Percentiles rank a stretch among this genome's conserved stretches.
Evolutionary conservation across 2,329 filamentous ascomycete genomes (phyloP).

Genomic region (Colletotrichum neosansevieriae): DNA sequence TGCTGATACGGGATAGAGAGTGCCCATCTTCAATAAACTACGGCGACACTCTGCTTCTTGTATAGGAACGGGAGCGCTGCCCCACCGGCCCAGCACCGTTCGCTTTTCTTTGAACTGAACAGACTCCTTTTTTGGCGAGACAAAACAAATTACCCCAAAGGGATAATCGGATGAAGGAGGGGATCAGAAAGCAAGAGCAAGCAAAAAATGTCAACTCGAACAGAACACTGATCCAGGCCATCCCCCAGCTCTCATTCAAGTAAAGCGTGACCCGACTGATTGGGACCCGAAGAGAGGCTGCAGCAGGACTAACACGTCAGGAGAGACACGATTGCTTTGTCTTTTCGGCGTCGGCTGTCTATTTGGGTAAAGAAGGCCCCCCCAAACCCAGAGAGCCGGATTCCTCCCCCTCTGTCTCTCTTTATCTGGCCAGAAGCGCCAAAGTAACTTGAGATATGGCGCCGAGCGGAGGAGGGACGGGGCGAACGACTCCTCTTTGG

Average conservation of each 20-base stretch:
- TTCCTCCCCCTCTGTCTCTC: not conserved
- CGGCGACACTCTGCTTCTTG: conserved; percentile 15
- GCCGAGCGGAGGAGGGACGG: conserved; percentile 5
- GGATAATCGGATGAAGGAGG: not conserved
- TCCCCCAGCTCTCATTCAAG: not conserved
- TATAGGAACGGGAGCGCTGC: not conserved
- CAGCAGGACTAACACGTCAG: conserved; percentile 36
- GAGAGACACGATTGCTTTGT: conserved; percentile 38
- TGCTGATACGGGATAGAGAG: conserved; percentile 6
- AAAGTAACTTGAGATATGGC: conserved; percentile 35
- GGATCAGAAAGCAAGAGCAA: not conserved
- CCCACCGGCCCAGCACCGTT: conserved; percentile 3
- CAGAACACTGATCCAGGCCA: conserved; percentile 21
- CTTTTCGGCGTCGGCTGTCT: not conserved
- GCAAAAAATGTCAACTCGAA: conserved; percentile 17
- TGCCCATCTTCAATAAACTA: not conserved
- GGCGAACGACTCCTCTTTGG: conserved; percentile 12
- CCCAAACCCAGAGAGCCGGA: conserved; percentile 29
- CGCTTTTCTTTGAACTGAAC: conserved; percentile 28
- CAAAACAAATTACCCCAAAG: conserved; percentile 30
- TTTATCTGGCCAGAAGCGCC: conserved; percentile 24
- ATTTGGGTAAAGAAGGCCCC: conserved; percentile 10
- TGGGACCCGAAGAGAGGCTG: conserved; percentile 28
- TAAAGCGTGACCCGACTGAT: conserved; percentile 21
- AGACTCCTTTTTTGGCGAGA: conserved; percentile 8